Conservation (phyloP, 2,329 filamentous ascomycete species). For the Laburnicola sp. region DNA sequence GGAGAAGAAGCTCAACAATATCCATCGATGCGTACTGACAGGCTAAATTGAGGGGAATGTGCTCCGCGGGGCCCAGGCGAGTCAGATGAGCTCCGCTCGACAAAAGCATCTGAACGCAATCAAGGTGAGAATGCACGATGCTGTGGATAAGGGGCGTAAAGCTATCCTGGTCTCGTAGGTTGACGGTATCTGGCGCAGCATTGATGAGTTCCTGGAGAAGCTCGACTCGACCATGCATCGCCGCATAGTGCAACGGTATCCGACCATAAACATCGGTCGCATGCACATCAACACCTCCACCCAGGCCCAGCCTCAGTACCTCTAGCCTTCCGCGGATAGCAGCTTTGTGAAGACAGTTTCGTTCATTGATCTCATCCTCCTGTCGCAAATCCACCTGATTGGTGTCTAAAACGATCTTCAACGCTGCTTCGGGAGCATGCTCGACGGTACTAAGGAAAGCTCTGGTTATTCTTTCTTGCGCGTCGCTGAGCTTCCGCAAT, state of each 20-base stretch:
- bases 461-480: constrained; percentile 77
- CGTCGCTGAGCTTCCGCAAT: constrained; percentile 64
- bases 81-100: constrained; percentile 80
- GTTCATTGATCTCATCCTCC: constrained; percentile 95
- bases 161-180: constrained; percentile 92
- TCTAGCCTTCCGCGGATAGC: constrained; percentile 86
- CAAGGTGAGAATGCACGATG: constrained; percentile 82
- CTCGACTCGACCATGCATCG: constrained; percentile 86
- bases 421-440: constrained; percentile 75
- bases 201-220: constrained; percentile 76
- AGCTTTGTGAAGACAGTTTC: constrained; percentile 95
- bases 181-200: constrained; percentile 73
- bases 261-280: constrained; percentile 91
- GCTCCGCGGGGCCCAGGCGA: constrained; percentile 81
- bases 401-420: constrained; percentile 77
- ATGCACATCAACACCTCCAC: constrained; percentile 72
- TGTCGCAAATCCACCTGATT: constrained; percentile 85
- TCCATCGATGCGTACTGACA: constrained; percentile 88
- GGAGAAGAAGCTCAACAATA: constrained; percentile 82
- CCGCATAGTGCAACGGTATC: constrained; percentile 92
- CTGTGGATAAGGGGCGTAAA: constrained; percentile 95
- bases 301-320: constrained; percentile 76
- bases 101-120: constrained; percentile 79
- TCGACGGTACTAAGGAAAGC: constrained; percentile 89
- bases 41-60: constrained; percentile 90